Base-by-base conservation (phyloP, 148 eudicot genomes). In the Silene latifolia region DNA sequence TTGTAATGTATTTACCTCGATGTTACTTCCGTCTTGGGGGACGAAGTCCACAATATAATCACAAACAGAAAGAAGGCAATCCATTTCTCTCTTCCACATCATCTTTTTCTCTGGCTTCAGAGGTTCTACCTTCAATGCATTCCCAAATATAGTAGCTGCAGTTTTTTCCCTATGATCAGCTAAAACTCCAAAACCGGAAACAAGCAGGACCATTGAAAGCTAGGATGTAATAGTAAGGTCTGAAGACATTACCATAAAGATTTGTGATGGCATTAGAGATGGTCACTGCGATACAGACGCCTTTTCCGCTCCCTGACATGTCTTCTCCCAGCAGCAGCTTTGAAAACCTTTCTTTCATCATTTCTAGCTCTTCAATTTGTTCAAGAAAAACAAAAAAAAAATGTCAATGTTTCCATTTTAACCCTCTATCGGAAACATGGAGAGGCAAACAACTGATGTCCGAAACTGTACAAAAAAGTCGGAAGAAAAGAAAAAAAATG, bases 281-380 rank as follows among this genome's bases (percentile, higher is more conserved):
- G 18, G 98, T 68, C 14, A 96, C 89, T 9, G 99, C 97, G 0
- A 90, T 87, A 74, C 89, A 89, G 20, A 90, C 99, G 10, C 99
- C 99, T 86, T 90, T 90, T 24, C 97, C 99, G 60, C 97, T 76
- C 69, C 99, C 99, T 57, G 99, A 96, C 99, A 96, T 96, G 83
- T 96, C 99, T 84, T 96, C 97, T 4, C 98, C 98, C 63, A 96
- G 70, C 81, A 96, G 69, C 54, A 96, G 93, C 88, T 89, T 96
- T 73, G 99, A 92, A 79, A 96, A 92, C 74, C 93, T 90, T 76
- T 92, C 97, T 84, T 89, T 96, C 99, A 96, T 92, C 84, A 88
- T 80, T 68, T 92, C 97, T 13, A 92, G 84, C 79, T 90, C 99
- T 90, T 77, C 60, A 65, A 15, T 71, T 76, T 60, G 17, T 69